Base-by-base conservation (phyloP, 176 grass and related monocot genomes). In the Avena eriantha region DNA sequence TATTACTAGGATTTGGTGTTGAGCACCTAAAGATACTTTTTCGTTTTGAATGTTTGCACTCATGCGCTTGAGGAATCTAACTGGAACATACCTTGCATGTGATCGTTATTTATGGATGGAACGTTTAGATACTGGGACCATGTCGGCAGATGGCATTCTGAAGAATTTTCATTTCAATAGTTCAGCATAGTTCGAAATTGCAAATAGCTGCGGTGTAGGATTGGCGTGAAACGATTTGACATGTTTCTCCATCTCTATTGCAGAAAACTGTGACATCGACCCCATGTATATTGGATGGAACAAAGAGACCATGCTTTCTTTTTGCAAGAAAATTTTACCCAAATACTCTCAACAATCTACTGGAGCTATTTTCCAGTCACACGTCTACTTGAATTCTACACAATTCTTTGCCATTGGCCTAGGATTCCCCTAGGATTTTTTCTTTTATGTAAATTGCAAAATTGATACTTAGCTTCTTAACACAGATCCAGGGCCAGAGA, bases 271-370 rank as follows among this genome's bases (percentile, higher is more conserved):
- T 48, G 46, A 92, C 87, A 22, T n/a, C 24, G 73, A 87, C 82
- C 39, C 84, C 92, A 66, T 99, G 97, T 77, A 66, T 93, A 59
- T 94, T 92, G 97, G 90, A 98, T 4, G 96, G 96, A 79, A 89
- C 77, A 84, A 98, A 90, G 87, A 94, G 93, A 96, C 92, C 93
- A 0, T 98, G 96, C 85, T 98, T 96, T 68, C 93, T 98, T 82
- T 98, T 98, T 80, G 90, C 93, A 34, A 90, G 96, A 86, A 98
- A 98, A 79, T 98, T 98, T 83, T 96, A 94, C 79, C 96, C 93
- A n/a, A 88, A 94, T 82, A 83, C 96, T 84, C 90, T 94, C 79
- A 84, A 90, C 88, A 96, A 94, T 64, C 43, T 98, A 87, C 77
- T 98, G 88, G 92, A 96, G 81, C 75, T 98, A 77, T 94, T 91